Evolutionary conservation across 2,329 filamentous ascomycete genomes (phyloP), one percentile per base, ranked within the genome.

Genomic region (Colletotrichum spinosum): DNA sequence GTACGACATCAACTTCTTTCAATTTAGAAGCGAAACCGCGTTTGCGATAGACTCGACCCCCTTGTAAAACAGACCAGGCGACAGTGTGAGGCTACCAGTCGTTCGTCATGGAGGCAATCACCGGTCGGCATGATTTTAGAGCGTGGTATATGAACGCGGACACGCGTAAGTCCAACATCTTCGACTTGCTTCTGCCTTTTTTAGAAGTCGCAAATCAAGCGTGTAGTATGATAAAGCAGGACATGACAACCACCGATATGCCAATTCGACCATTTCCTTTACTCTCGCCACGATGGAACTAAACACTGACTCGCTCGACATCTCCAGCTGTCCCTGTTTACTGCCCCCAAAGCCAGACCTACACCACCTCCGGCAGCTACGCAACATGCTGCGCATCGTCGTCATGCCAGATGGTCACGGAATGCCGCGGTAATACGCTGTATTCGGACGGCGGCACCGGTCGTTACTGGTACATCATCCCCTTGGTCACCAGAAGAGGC

Each of bases 391-490:
- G 48, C 25, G 15, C 39, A 5, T 9, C 49, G 8, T 34, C 48
- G 12, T 45, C 41, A 13, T 52, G 56, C 33, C 13, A 33, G 10
- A 39, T 60, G 4, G 37, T 39, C 25, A 53, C 56, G 2, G 56
- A 52, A 13, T 59, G 48, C 39, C 56, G 39, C 11, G n/a, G 34
- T 12, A 51, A 59, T n/a, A 38, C 49, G 13, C n/a, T 60, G 15
- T 44, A 41, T 4, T 60, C 39, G 9, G 33, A 34, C 11, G 39
- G 48, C 13, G 56, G 56, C n/a, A 53, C 50, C n/a, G 37, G 50
- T 6, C 50, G 50, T 17, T 53, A 25, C 37, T 53, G 37, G 38
- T 53, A 42, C 41, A 41, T 33, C 12, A 46, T 42, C 15, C 9
- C 49, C 35, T 12, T 33, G 6, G 9, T 37, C 17, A 6, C 6